phyloP scores from a whole-genome alignment of 345 rosid genomes.

The Syzygium jambos region DNA sequence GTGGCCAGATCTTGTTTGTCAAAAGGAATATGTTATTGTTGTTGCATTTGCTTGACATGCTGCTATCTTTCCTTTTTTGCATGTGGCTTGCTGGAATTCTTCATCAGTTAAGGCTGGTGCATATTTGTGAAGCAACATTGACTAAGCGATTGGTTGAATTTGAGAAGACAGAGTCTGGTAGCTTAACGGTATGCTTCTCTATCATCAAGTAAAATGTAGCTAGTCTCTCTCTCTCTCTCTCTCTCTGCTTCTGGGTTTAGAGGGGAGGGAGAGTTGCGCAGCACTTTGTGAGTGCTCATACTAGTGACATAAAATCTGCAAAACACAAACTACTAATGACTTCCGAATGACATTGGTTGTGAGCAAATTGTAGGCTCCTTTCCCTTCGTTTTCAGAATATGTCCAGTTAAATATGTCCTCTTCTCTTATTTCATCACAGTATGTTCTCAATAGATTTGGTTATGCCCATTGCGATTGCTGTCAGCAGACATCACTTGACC shows the following conservation, averaged over 20 bases:
- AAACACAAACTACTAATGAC: background rate
- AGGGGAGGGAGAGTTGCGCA: background rate
- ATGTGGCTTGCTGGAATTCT: conserved; percentile 4
- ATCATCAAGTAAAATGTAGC: background rate
- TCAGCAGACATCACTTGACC: background rate
- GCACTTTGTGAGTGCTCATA: background rate
- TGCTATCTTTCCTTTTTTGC: background rate
- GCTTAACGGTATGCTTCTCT: conserved; percentile 57
- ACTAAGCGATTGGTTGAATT: conserved; percentile 86
- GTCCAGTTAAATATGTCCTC: background rate
- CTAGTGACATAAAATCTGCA: background rate
- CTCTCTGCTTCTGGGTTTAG: background rate
- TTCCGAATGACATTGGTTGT: background rate
- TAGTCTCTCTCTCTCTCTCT: background rate
- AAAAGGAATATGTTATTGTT: background rate
- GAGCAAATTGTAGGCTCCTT: background rate
- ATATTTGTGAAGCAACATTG: conserved; percentile 88
- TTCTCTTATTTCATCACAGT: background rate
- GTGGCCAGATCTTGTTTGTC: background rate
- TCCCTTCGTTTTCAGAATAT: background rate
- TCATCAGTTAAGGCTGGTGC: conserved; percentile 66
- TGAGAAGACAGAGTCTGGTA: conserved; percentile 75
- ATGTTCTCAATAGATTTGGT: background rate
- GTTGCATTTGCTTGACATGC: background rate
- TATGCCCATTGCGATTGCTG: background rate